Base-by-base conservation (phyloP, 257 asterid genomes). In the Solanum gandarillasii region DNA sequence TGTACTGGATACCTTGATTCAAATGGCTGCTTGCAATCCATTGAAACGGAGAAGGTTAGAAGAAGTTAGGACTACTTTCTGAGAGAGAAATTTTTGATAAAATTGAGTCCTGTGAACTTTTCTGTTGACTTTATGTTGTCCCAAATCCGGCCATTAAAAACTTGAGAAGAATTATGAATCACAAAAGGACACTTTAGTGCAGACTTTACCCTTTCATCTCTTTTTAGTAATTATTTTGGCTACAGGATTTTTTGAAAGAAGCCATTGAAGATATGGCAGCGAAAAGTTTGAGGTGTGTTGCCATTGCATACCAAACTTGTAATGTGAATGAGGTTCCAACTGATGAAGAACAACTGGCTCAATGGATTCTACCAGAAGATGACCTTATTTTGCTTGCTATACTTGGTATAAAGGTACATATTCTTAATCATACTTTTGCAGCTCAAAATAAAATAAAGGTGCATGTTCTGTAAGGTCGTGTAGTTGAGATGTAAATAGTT, bases 271-370 rank as follows among this genome's bases (percentile, higher is more conserved):
- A 78, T 85, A 94, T 97, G 99, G 99, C 99, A 43, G 93, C 94
- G 84, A 97, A 84, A 91, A 95, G 98, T 91, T 92, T 97, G 95
- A 92, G 99, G 91, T 97, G 99, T 39, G 98, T 97, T 87, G 98
- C 98, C 86, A 83, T 97, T 86, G 98, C 98, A 84, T 97, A 97
- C 89, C 92, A 87, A 90, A 90, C 92, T 87, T 92, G 94, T 68
- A 95, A 90, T 88, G 87, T 90, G 31, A 92, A 91, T 55, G 87
- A 90, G 87, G 93, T 97, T 90, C 98, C 99, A 6, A 93, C 97
- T 52, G 96, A 92, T 89, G 96, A 89, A 91, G 96, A 93, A 72
- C 89, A 92, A 90, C 88, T 95, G 72, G 91, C 92, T 38, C 94
- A 91, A 83, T 97, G 99, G 99, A 84, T 41, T 83, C 86, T 95